Base-by-base conservation (phyloP, 768 basidiomycete species). In the Saitozyma sp. region DNA sequence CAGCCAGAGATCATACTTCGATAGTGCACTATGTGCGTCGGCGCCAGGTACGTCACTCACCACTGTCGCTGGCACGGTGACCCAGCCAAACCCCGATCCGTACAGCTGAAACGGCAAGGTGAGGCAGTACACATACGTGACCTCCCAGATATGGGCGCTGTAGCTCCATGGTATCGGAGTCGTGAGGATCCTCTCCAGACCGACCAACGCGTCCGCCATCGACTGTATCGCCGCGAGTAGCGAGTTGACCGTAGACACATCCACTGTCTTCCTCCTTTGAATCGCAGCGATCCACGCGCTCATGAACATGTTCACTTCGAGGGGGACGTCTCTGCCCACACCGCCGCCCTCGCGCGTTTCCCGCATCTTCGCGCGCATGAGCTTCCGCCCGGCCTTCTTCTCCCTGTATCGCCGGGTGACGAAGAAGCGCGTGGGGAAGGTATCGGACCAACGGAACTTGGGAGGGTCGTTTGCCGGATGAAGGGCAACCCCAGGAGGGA, bases 91-190 rank as follows among this genome's bases (percentile, higher is more conserved):
- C 6, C 68, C 70, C 6, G 68, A 58, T 5, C 63, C 64, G 50
- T 74, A 76, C 13, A 78, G 61, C 58, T 78, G 77, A 56, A 78
- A 78, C 10, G 77, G 77, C 53, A 78, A 56, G 8, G 76, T 49
- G 38, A 76, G 52, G 56, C 72, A 74, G 54, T 78, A 78, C 7
- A 78, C 62, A 69, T 69, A 78, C 10, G 75, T 70, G 20, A 76
- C 73, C 19, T 69, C 72, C 71, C 75, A 76, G n/a, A 78, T 76
- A 60, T 75, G 73, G 16, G 71, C 71, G 17, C 66, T 63, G 52
- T 75, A 79, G 19, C 65, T 71, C 66, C 70, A 76, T 3, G 78
- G 78, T 20, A 79, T 76, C 3, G 78, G 78, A 4, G 78, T 77
- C 10, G 75, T 72, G 50, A 79, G 60, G 49, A 79, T 79, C 41